Base-by-base conservation (phyloP, 352 stramenopile genomes). In the Aphanomyces cochlioides region DNA sequence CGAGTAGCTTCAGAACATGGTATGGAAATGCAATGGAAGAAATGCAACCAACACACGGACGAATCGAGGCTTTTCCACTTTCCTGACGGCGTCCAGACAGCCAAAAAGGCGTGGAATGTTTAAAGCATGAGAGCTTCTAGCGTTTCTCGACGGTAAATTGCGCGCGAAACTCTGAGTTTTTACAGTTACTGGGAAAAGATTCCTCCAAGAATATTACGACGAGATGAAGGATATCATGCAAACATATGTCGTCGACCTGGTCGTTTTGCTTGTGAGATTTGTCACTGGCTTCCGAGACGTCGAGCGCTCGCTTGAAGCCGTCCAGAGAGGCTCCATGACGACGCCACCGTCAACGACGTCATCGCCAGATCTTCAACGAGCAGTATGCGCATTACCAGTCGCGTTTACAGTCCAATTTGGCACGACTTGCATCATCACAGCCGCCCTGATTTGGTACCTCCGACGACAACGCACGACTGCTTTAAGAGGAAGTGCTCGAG, bases 401-500 rank as follows among this genome's bases (percentile, higher is more conserved):
- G 72, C 76, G 21, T 70, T 84, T 43, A 70, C 69, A 36, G 58
- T 85, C 69, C 79, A 79, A 47, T 88, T 84, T 59, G 78, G 73
- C 10, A 71, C 66, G 39, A 79, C 79, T 41, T 85, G 77, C 54
- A 34, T 78, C 47, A 73, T 89, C 53, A 82, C 72, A 21, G 48
- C 75, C 34, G 66, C 76, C 53, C 72, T 91, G 28, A 60, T 88
- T 1, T 12, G 73, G 5, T 87, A 90, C 68, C 78, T 92, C 73
- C 78, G 81, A 1, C 63, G 82, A 70, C 79, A 93, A 64, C 80
- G 83, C 21, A 75, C 72, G 36, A 76, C 78, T 5, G 85, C 81
- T 3, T 73, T 83, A 6, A 71, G 77, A 12, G 85, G 85, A 5
- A 79, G 88, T 68, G 69, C 74, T 0, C 66, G 56, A 43, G 85